Conservation (phyloP, 2,329 filamentous ascomycete species). For the Pseudogymnoascus sp. region DNA sequence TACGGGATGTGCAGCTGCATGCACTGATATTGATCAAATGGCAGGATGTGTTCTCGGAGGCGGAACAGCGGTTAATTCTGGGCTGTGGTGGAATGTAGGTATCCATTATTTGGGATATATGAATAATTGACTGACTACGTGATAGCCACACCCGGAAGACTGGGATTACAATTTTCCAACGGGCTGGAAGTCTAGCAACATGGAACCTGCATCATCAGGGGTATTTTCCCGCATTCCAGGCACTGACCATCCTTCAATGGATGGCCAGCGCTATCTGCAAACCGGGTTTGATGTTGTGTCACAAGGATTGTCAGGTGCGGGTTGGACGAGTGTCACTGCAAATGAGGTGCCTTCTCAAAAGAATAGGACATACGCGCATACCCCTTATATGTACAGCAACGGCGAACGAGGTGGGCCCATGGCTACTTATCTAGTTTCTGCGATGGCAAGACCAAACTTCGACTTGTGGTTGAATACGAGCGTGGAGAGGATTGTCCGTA, state of each 20-base stretch:
- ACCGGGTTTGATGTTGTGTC: slow-evolving; percentile 56
- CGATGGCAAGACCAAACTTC: slow-evolving; percentile 53
- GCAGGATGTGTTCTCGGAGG: slow-evolving; percentile 64
- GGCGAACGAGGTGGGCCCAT: slow-evolving; percentile 62
- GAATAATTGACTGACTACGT: slow-evolving; percentile 11
- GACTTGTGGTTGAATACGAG: slow-evolving; percentile 56
- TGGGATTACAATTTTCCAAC: slow-evolving; percentile 65
- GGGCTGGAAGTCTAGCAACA: slow-evolving; percentile 60
- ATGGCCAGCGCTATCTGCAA: slow-evolving; percentile 59
- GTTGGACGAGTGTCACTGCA: slow-evolving; percentile 55
- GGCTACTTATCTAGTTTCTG: slow-evolving; percentile 60
- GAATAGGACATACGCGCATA: slow-evolving; percentile 55
- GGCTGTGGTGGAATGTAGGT: slow-evolving; percentile 54
- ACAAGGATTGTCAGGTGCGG: slow-evolving; percentile 46
- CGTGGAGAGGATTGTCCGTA: slow-evolving; percentile 58
- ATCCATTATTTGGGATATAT: slow-evolving; percentile 9
- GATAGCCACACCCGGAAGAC: slow-evolving; percentile 49
- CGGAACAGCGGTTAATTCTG: slow-evolving; percentile 47
- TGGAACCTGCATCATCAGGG: slow-evolving; percentile 48
- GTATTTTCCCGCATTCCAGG: slow-evolving; percentile 64
- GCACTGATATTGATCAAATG: slow-evolving; percentile 64
- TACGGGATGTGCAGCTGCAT: slow-evolving; percentile 39
- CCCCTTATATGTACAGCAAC: slow-evolving; percentile 57
- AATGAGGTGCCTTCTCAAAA: slow-evolving; percentile 51
- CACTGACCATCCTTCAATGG: slow-evolving; percentile 55